These are phyloP conservation scores for Pholiota molesta DNA, from an alignment of 768 basidiomycete species.

Conservation along the genomic window DNA sequence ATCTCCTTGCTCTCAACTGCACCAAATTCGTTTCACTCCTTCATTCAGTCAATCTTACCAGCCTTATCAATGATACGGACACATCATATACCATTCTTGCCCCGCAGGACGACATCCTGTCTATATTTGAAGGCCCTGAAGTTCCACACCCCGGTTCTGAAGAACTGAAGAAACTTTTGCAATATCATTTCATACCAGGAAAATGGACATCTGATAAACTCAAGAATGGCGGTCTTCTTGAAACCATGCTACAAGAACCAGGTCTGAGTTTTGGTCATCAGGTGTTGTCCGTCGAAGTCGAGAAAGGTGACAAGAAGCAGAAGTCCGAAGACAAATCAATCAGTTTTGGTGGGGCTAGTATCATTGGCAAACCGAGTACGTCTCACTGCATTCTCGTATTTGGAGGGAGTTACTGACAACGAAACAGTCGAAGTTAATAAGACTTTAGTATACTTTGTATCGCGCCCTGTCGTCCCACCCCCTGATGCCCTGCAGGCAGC, in stretches of 20 bases:
- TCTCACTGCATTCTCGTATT: slow-evolving; percentile 5
- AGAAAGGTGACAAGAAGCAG: slow-evolving; percentile 48
- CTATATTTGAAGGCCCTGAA: slow-evolving; percentile 51
- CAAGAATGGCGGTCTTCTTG: slow-evolving; percentile 71
- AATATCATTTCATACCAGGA: slow-evolving; percentile 93
- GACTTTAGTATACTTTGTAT: slow-evolving; percentile 87
- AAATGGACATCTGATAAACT: slow-evolving; percentile 74
- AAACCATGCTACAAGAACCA: slow-evolving; percentile 74
- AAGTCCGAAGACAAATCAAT: slow-evolving; percentile 51
- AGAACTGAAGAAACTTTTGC: slow-evolving; percentile 72
- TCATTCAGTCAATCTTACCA: slow-evolving; percentile 76
- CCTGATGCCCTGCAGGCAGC: slow-evolving; percentile 79
- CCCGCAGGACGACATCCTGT: slow-evolving; percentile 83
- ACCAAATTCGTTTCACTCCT: slow-evolving; percentile 87
- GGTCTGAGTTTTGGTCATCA: slow-evolving; percentile 74
- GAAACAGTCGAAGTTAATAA: slow-evolving; percentile 70
- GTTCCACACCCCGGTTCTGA: slow-evolving; percentile 67
- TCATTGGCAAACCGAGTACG: slow-evolving; percentile 79
- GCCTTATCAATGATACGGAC: slow-evolving; percentile 71
- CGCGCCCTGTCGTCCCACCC: slow-evolving; percentile 82
- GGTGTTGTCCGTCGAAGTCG: slow-evolving; percentile 71
- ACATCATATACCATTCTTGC: slow-evolving; percentile 88
- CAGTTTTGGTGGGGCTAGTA: slow-evolving; percentile 81
- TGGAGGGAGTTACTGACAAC: slow-evolving; percentile 3
- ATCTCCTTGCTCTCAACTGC: slow-evolving; percentile 90